Percentiles rank a stretch among this genome's conserved stretches.
These are phyloP conservation scores for Talaromyces sp. DNA, from an alignment of 2,329 filamentous ascomycete genomes.

Conservation along the genomic window DNA sequence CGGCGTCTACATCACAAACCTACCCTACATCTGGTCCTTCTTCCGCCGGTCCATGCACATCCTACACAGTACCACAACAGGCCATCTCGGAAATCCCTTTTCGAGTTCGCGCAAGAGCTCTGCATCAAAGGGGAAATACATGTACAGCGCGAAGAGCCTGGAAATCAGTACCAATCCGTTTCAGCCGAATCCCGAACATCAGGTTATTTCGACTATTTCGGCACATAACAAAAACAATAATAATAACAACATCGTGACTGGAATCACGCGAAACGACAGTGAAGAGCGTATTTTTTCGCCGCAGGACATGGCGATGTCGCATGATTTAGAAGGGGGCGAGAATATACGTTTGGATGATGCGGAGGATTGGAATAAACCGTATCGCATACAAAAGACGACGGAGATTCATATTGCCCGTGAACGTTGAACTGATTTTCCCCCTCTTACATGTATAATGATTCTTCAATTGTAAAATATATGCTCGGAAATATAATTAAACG, in stretches of 20 bases:
- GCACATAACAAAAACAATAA: background rate
- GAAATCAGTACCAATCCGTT: background rate
- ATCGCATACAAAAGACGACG: slow-evolving; percentile 7
- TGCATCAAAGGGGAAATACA: background rate
- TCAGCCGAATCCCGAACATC: background rate
- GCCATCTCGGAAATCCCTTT: background rate
- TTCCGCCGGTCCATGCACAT: slow-evolving; percentile 31
- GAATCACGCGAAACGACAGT: slow-evolving; percentile 2
- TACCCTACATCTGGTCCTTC: slow-evolving; percentile 42
- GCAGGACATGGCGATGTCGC: background rate
- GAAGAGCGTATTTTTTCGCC: slow-evolving; percentile 6
- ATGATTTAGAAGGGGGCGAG: background rate
- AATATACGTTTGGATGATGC: slow-evolving; percentile 1
- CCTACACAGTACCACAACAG: background rate
- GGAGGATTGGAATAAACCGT: background rate
- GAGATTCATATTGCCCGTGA: slow-evolving; percentile 5
- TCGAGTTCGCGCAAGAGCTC: background rate
- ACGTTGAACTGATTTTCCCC: background rate
- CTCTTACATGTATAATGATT: background rate
- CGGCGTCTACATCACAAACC: slow-evolving; percentile 44
- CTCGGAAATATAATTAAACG: background rate
- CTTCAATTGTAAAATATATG: background rate
- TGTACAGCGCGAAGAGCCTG: background rate
- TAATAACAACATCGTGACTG: background rate
- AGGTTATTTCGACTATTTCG: slow-evolving; percentile 3